Base-by-base conservation (phyloP, 495 filamentous ascomycete species). In the Elaphomyces granulatus region DNA sequence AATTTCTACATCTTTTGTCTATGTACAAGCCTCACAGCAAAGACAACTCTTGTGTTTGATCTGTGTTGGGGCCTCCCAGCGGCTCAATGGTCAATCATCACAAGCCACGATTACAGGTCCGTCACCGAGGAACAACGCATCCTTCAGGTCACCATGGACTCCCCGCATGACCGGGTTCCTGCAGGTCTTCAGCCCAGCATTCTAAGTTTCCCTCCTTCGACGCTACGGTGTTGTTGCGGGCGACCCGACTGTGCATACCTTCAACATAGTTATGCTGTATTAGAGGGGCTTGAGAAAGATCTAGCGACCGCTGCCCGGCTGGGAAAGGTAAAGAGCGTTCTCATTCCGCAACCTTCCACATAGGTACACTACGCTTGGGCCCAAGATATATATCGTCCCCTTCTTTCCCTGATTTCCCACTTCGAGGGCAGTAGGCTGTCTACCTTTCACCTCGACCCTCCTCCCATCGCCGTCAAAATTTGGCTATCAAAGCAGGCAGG, bases 271-370 rank as follows among this genome's bases (percentile, higher is more conserved):
- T 74, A 78, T 58, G 64, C 67, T n/a, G 75, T 84, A 31, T 68
- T 94, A 15, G 72, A 80, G 50, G 79, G 77, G 38, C 63, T 95
- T 45, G 87, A 98, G 60, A 78, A 77, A 47, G 83, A 95, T 61
- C 80, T 94, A 10, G 73, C 74, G 42, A 82, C 74, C 18, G 88
- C 88, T 9, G 88, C 86, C 23, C 69, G 78, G 44, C 70, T 95
- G 54, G 88, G 88, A 34, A 81, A 94, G 81, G 88, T 92, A 75
- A 45, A n/a, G n/a, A n/a, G n/a, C n/a, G n/a, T n/a, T n/a, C n/a
- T n/a, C n/a, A n/a, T n/a, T n/a, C n/a, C n/a, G n/a, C n/a, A n/a
- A n/a, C 59, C 60, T 33, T 40, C 32, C 44, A 38, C 34, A n/a
- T n/a, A n/a, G n/a, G n/a, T n/a, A n/a, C n/a, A n/a, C n/a, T n/a